These are phyloP conservation scores for Pyrus bretschneideri DNA, from an alignment of 306 rosid species.

Conservation along the genomic window DNA sequence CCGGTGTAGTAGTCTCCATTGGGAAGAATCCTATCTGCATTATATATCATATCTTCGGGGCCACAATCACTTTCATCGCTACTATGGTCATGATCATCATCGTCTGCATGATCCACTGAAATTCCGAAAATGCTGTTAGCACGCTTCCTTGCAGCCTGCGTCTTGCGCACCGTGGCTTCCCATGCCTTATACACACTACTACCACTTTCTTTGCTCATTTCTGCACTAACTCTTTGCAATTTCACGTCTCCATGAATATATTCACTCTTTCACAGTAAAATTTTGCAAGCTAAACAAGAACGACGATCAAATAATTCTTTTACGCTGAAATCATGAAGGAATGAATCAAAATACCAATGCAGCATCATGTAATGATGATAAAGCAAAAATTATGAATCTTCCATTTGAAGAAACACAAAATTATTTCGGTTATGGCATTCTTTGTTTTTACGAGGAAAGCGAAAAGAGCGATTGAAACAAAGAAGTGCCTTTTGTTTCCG, in stretches of 20 bases:
- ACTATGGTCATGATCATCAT: conserved; percentile 10
- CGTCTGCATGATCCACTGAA: conserved; percentile 8
- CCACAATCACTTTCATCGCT: conserved; percentile 18
- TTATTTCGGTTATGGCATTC: not conserved
- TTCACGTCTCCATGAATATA: not conserved
- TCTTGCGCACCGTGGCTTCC: conserved; percentile 81
- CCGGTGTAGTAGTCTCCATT: conserved; percentile 90
- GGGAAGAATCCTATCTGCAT: conserved; percentile 60
- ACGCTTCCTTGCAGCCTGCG: conserved; percentile 76
- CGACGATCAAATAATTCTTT: not conserved
- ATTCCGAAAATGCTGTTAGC: conserved; percentile 80
- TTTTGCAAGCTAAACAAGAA: not conserved
- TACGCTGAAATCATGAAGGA: conserved; percentile 18
- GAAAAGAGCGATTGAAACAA: conserved; percentile 23
- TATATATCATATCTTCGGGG: conserved; percentile 26
- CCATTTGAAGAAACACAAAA: not conserved
- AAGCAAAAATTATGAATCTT: not conserved
- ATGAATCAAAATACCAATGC: conserved; percentile 12
- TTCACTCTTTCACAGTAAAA: not conserved
- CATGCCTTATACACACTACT: conserved; percentile 82
- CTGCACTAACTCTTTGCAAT: not conserved
- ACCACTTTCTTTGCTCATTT: conserved; percentile 64
- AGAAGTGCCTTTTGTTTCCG: conserved; percentile 17
- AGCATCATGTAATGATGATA: conserved; percentile 1
- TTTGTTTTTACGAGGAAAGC: conserved; percentile 23